Conservation (phyloP, 306 rosid genomes). For the Pyrus pyrifolia region DNA sequence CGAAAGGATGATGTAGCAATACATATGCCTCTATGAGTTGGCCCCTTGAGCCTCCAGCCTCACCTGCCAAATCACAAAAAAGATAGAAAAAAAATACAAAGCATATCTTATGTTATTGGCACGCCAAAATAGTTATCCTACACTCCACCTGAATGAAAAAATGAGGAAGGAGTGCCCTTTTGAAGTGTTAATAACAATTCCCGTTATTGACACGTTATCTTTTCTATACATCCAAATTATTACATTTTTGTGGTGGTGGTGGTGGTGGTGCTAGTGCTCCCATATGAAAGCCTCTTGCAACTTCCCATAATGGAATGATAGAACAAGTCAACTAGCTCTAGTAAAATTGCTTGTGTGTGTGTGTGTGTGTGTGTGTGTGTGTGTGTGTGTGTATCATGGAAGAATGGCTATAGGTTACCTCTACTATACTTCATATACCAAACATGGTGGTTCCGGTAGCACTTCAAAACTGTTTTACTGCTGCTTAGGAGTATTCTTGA, state of each 20-base stretch:
- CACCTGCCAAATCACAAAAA: conserved; percentile 8
- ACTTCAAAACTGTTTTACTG: not conserved
- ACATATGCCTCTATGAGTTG: not conserved
- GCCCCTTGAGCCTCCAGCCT: not conserved
- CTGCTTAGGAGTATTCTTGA: not conserved
- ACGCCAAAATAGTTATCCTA: not conserved
- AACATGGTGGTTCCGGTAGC: conserved; percentile 3
- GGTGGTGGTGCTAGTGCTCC: conserved; percentile 27
- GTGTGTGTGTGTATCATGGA: not conserved
- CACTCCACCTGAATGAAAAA: not conserved
- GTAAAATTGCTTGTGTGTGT: conserved; percentile 2
- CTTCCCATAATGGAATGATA: conserved; percentile 4
- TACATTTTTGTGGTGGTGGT: conserved; percentile 15
- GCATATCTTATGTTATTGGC: not conserved
- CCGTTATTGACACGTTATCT: not conserved
- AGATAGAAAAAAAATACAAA: not conserved
- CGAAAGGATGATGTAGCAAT: not conserved
- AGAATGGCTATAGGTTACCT: not conserved
- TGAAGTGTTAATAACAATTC: too few relatives aligned
- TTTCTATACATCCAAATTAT: conserved; percentile 5
- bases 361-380: not conserved
- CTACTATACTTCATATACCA: not conserved
- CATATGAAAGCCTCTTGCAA: conserved; percentile 11
- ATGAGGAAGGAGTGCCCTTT: too few relatives aligned
- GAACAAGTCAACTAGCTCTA: conserved; percentile 13